A percentile compares a stretch with the other conserved stretches of the same genome.
phyloP scores from a whole-genome alignment of 2,329 filamentous ascomycete species.

The Penicillium sp. region DNA sequence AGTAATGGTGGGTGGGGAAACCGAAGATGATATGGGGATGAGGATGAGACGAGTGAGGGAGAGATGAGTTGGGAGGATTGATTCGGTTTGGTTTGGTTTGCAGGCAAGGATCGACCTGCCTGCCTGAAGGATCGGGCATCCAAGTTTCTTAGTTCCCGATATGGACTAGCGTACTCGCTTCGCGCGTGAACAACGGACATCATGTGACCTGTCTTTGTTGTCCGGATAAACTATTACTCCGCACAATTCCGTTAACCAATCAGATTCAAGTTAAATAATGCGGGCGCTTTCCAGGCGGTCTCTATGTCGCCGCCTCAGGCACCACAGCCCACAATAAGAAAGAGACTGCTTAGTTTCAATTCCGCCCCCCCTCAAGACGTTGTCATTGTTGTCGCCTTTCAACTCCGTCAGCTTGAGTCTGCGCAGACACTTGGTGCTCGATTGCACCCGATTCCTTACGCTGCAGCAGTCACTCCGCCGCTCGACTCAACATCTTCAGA shows the following conservation, averaged over 20 bases:
- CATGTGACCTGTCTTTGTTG: slow-evolving; percentile 11
- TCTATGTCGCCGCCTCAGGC: slow-evolving; percentile 21
- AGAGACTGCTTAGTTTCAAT: slow-evolving; percentile 21
- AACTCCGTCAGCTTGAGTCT: slow-evolving; percentile 14
- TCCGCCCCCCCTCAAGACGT: slow-evolving; percentile 17
- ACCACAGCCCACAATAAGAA: slow-evolving; percentile 25
- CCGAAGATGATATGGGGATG: slow-evolving; percentile 20
- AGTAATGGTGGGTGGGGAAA: slow-evolving; percentile 27
- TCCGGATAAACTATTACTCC: slow-evolving; percentile 5
- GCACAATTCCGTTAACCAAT: slow-evolving; percentile 15
- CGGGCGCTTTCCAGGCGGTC: slow-evolving; percentile 12
- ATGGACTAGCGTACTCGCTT: slow-evolving; percentile 22
- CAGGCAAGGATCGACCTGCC: slow-evolving; percentile 19
- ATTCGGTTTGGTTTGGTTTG: slow-evolving; percentile 20
- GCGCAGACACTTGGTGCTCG: slow-evolving; percentile 25
- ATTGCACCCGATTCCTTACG: slow-evolving; percentile 13
- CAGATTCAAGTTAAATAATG: slow-evolving; percentile 20
- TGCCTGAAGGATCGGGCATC: slow-evolving; percentile 32
- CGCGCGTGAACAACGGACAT: slow-evolving; percentile 5
- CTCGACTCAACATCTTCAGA: background rate
- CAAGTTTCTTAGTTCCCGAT: slow-evolving; percentile 4
- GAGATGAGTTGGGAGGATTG: slow-evolving; percentile 32
- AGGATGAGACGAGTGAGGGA: slow-evolving; percentile 38
- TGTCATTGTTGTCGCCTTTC: slow-evolving; percentile 18
- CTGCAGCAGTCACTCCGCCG: slow-evolving; percentile 8